phyloP scores from a whole-genome alignment of 2,329 filamentous ascomycete genomes.

The Karstenula rhodostoma region DNA sequence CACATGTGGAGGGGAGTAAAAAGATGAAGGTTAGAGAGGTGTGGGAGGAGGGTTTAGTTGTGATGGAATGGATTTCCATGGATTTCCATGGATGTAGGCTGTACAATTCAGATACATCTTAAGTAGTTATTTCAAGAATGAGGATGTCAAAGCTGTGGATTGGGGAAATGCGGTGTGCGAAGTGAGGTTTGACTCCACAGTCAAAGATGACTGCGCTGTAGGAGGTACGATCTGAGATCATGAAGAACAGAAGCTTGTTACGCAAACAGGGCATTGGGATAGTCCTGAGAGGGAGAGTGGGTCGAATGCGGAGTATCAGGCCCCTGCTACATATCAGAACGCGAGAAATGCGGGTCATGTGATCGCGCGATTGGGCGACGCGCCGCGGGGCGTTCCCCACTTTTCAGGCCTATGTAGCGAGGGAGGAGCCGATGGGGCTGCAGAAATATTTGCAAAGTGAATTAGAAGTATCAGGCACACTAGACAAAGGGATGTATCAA shows the following conservation, averaged over 20 bases:
- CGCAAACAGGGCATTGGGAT: not conserved
- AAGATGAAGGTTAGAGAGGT: not conserved
- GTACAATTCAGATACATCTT: no score
- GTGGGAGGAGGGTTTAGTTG: not conserved
- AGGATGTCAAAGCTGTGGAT: not conserved
- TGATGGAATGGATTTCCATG: not conserved
- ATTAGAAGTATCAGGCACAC: not conserved
- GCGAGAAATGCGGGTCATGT: not conserved
- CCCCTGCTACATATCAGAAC: no score
- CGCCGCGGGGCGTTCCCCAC: not conserved
- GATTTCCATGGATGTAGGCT: no score
- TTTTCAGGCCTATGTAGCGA: not conserved
- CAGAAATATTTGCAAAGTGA: no score
- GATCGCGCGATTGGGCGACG: constrained; percentile 9
- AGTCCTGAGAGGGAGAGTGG: not conserved
- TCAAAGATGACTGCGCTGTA: not conserved
- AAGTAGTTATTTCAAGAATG: not conserved
- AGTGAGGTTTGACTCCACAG: constrained; percentile 1
- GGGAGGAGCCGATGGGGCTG: no score
- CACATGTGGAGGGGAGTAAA: not conserved
- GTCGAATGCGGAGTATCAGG: not conserved
- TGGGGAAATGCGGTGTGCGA: not conserved
- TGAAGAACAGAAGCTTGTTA: not conserved
- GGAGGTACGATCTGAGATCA: not conserved
- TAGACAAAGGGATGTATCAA: not conserved